A percentile compares a stretch with the other conserved stretches of the same genome.
phyloP scores from a whole-genome alignment of 2,329 filamentous ascomycete species.

The Neophaeococcomyces mojaviensis region DNA sequence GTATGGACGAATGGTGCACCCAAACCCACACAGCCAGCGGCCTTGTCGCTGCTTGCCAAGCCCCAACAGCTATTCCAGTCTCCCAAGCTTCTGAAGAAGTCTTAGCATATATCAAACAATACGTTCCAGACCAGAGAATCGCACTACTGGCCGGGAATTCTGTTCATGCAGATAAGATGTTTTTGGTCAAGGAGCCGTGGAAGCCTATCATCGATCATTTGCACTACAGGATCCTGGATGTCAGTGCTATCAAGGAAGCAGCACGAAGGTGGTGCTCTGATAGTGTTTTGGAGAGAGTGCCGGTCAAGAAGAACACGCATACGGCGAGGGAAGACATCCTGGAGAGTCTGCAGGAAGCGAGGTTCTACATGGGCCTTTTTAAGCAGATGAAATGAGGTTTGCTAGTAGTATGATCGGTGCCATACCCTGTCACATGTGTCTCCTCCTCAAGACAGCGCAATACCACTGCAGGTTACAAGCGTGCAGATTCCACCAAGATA shows the following conservation, averaged over 20 bases:
- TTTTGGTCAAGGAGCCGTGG: conserved; percentile 70
- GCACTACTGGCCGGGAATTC: conserved; percentile 85
- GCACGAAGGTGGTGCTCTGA: conserved; percentile 68
- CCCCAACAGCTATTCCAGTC: conserved; percentile 49
- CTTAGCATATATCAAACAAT: conserved; percentile 67
- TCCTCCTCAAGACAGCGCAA: too few relatives aligned
- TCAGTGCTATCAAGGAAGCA: conserved; percentile 88
- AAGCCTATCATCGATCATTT: conserved; percentile 64
- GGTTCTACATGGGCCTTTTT: conserved; percentile 73
- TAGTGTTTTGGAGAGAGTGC: conserved; percentile 54
- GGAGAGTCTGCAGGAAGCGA: conserved; percentile 89
- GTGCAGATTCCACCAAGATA: too few relatives aligned
- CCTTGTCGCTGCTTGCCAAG: conserved; percentile 50
- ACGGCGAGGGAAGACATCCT: conserved; percentile 83
- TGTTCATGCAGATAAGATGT: conserved; percentile 81
- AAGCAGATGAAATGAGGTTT: conserved; percentile 20
- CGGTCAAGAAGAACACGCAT: conserved; percentile 68
- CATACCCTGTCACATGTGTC: too few relatives aligned
- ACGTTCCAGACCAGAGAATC: conserved; percentile 58
- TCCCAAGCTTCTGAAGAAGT: conserved; percentile 63
- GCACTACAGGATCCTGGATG: conserved; percentile 85
- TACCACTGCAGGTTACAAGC: too few relatives aligned
- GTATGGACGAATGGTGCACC: conserved; percentile 85
- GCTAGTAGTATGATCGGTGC: too few relatives aligned
- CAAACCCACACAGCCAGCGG: conserved; percentile 70